Percentiles rank a stretch among this genome's conserved stretches.
Evolutionary conservation across 371 early-diverging fungal genomes (phyloP).

Genomic region (Mucor piriformis): DNA sequence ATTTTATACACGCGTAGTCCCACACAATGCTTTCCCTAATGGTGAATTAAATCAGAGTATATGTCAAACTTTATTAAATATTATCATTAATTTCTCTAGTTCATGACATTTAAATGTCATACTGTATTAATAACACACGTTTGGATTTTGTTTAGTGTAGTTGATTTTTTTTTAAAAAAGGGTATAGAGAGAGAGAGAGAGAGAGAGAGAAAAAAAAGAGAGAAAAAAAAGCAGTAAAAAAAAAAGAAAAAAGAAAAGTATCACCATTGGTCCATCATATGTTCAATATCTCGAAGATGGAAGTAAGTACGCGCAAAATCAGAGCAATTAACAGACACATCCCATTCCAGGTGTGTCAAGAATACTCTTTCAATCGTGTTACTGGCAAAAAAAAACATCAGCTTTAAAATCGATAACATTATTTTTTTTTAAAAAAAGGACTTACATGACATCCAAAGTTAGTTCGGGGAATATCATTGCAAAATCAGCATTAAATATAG

Average conservation of each 20-base stretch:
- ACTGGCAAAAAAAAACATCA: slow-evolving; percentile 6
- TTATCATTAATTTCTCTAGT: too few species aligned
- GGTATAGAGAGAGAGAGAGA: too few species aligned
- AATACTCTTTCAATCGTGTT: slow-evolving; percentile 24
- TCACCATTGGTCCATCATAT: slow-evolving; percentile 22
- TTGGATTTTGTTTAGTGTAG: too few species aligned
- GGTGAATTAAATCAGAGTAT: too few species aligned
- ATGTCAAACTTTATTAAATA: not conserved
- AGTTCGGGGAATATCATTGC: slow-evolving; percentile 73
- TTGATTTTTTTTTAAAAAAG: too few species aligned
- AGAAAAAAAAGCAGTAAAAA: not conserved
- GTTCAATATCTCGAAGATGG: slow-evolving; percentile 15
- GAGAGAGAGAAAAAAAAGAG: not conserved
- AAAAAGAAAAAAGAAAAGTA: not conserved
- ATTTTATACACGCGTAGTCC: too few species aligned
- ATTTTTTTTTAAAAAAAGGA: not conserved
- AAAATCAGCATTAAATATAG: slow-evolving; percentile 86
- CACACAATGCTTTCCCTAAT: too few species aligned
- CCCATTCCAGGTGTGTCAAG: slow-evolving; percentile 21
- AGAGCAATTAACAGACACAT: slow-evolving; percentile 23
- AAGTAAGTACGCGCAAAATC: slow-evolving; percentile 24
- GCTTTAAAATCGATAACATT: too few species aligned
- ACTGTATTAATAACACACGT: too few species aligned
- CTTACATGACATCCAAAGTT: slow-evolving; percentile 31
- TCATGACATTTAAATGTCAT: too few species aligned